Percentiles rank a stretch among this genome's conserved stretches.
Evolutionary conservation across 2,329 filamentous ascomycete genomes (phyloP).

Genomic region (Cephalotrichum gorgonifer): DNA sequence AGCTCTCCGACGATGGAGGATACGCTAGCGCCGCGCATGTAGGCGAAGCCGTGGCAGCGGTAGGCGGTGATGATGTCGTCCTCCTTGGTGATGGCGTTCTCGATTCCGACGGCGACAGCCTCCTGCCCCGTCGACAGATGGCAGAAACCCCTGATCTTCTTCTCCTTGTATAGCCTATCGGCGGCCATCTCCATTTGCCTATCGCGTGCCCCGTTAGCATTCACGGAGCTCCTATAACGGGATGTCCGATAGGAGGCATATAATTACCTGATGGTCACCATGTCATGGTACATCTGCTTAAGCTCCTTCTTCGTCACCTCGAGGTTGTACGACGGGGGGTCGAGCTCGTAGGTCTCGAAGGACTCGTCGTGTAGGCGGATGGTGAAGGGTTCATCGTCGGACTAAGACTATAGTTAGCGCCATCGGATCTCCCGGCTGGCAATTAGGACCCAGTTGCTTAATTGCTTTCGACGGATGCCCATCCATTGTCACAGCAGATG

Average conservation of each 20-base stretch:
- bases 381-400: slow-evolving; percentile 87
- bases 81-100: slow-evolving; percentile 82
- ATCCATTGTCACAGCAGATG: background rate
- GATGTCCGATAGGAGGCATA: background rate
- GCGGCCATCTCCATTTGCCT: slow-evolving; percentile 99
- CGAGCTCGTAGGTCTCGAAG: slow-evolving; percentile 98
- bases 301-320: slow-evolving; percentile 94
- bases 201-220: slow-evolving; percentile 9
- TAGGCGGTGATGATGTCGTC: slow-evolving; percentile 98
- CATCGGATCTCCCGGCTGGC: background rate
- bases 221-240: background rate
- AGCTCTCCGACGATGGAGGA: slow-evolving; percentile 94
- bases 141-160: slow-evolving; percentile 99
- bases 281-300: slow-evolving; percentile 98
- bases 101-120: slow-evolving; percentile 92
- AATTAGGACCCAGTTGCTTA: background rate
- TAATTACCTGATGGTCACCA: slow-evolving; percentile 79
- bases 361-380: slow-evolving; percentile 93
- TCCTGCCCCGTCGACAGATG: slow-evolving; percentile 97
- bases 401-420: slow-evolving; percentile 35
- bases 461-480: too few relatives aligned
- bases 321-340: slow-evolving; percentile 87
- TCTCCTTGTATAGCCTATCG: slow-evolving; percentile 99
- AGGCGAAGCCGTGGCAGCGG: slow-evolving; percentile 95
- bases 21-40: slow-evolving; percentile 88